Evolutionary conservation across 2,329 filamentous ascomycete species (phyloP).

Genomic region (Scedosporium aurantiacum): DNA sequence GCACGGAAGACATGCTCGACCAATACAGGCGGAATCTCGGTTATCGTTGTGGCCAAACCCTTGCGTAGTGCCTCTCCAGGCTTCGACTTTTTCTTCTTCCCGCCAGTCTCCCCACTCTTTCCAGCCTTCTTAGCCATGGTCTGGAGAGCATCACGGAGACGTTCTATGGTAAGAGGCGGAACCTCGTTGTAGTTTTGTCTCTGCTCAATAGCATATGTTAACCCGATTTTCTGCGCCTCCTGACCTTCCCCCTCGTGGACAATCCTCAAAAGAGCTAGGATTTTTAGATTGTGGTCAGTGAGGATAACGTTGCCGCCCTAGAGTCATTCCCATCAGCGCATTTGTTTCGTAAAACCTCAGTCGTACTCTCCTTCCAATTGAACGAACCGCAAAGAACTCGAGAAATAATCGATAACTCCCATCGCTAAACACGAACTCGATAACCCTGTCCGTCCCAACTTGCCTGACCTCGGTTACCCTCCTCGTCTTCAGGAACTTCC

Average conservation of each 20-base stretch:
- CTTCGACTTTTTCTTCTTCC: slow-evolving; percentile 63
- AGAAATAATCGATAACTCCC: slow-evolving; percentile 78
- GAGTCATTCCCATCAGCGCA: background rate
- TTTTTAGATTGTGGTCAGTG: slow-evolving; percentile 73
- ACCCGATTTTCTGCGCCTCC: slow-evolving; percentile 66
- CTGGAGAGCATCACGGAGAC: slow-evolving; percentile 58
- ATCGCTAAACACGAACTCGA: slow-evolving; percentile 88
- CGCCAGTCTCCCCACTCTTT: slow-evolving; percentile 7
- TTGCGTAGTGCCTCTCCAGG: slow-evolving; percentile 65
- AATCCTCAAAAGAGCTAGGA: slow-evolving; percentile 68
- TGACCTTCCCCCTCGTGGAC: slow-evolving; percentile 75
- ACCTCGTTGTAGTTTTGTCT: slow-evolving; percentile 74
- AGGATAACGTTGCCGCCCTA: slow-evolving; percentile 83
- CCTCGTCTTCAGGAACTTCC: slow-evolving; percentile 80
- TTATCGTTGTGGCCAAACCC: slow-evolving; percentile 71
- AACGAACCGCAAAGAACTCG: slow-evolving; percentile 72
- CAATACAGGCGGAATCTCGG: slow-evolving; percentile 77
- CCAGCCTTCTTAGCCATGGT: slow-evolving; percentile 46
- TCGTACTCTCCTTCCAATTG: background rate
- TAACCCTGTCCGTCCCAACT: slow-evolving; percentile 84
- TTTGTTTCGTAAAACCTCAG: slow-evolving; percentile 7
- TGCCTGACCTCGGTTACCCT: slow-evolving; percentile 72
- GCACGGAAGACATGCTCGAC: slow-evolving; percentile 74
- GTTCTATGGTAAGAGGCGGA: slow-evolving; percentile 62
- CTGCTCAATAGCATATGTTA: slow-evolving; percentile 68